Conservation (phyloP, 1,284 basidiomycete species). For the Wolfiporia cocos region DNA sequence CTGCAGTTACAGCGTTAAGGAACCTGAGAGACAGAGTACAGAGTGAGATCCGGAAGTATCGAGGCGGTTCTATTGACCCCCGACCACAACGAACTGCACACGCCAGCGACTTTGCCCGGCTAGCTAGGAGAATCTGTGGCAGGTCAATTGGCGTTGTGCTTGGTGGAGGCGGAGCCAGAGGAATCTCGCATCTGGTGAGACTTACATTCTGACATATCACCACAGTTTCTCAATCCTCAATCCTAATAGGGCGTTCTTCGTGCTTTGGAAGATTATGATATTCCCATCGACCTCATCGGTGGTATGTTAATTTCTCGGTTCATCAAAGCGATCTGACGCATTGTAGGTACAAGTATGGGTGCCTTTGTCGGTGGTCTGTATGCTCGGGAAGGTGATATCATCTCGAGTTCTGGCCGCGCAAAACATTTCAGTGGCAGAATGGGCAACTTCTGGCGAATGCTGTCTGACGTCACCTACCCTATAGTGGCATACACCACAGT, state of each 20-base stretch:
- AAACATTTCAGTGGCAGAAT: constrained; percentile 90
- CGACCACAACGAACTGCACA: constrained; percentile 76
- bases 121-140: constrained; percentile 90
- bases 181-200: constrained; percentile 86
- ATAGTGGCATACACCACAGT: constrained; percentile 98
- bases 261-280: constrained; percentile 86
- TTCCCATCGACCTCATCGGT: constrained; percentile 90
- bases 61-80: constrained; percentile 59
- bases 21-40: constrained; percentile 91
- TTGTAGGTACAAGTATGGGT: constrained; percentile 81
- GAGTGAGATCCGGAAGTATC: constrained; percentile 83
- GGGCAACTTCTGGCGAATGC: constrained; percentile 91
- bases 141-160: constrained; percentile 92
- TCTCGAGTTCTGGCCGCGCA: constrained; percentile 82
- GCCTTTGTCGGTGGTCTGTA: constrained; percentile 95
- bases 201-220: not conserved
- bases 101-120: constrained; percentile 87
- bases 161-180: constrained; percentile 94
- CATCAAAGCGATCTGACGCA: not conserved
- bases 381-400: constrained; percentile 87
- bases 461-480: constrained; percentile 96
- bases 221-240: not conserved
- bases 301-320: constrained; percentile 33
- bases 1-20: constrained; percentile 85
- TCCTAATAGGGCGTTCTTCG: constrained; percentile 72